These are phyloP conservation scores for Ecytonucleospora hepatopenaei DNA, from an alignment of 371 early-diverging fungal species.

Conservation along the genomic window DNA sequence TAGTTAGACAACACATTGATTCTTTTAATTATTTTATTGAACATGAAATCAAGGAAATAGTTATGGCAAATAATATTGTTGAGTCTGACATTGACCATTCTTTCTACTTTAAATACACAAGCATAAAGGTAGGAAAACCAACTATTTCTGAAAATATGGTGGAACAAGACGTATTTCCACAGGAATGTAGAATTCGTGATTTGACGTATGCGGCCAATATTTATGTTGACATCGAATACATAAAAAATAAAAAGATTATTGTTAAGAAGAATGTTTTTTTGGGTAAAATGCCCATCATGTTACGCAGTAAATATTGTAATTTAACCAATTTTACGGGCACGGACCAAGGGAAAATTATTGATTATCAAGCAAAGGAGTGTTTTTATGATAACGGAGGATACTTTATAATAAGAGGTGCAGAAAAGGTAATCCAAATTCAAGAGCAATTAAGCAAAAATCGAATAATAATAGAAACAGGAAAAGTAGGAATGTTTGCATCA, in stretches of 20 bases:
- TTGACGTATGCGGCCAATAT: slow-evolving; percentile 88
- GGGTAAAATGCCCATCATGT: slow-evolving; percentile 96
- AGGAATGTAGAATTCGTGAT: slow-evolving; percentile 94
- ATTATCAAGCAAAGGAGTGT: slow-evolving; percentile 83
- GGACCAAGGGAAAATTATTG: slow-evolving; percentile 59
- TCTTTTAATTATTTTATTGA: slow-evolving; percentile 97
- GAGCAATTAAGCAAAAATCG: slow-evolving; percentile 99
- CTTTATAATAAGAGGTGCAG: slow-evolving; percentile 91
- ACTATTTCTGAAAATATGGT: slow-evolving; percentile 61
- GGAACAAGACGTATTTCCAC: slow-evolving; percentile 67
- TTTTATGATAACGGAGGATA: slow-evolving; percentile 97
- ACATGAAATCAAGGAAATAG: slow-evolving; percentile 80
- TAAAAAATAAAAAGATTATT: slow-evolving; percentile 72
- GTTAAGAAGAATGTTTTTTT: slow-evolving; percentile 72
- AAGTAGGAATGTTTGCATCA: slow-evolving; percentile 69
- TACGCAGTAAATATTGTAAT: slow-evolving; percentile 74
- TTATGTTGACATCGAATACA: slow-evolving; percentile 88
- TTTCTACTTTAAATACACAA: slow-evolving; percentile 72
- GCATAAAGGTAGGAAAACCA: slow-evolving; percentile 50
- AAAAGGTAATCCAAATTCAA: slow-evolving; percentile 96
- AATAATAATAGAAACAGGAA: slow-evolving; percentile 86
- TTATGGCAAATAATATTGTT: slow-evolving; percentile 79
- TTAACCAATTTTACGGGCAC: neutral
- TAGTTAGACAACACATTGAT: slow-evolving; percentile 96
- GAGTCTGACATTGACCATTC: slow-evolving; percentile 91